Conservation (phyloP, 2,329 filamentous ascomycete species). For the Xylaria digitata region DNA sequence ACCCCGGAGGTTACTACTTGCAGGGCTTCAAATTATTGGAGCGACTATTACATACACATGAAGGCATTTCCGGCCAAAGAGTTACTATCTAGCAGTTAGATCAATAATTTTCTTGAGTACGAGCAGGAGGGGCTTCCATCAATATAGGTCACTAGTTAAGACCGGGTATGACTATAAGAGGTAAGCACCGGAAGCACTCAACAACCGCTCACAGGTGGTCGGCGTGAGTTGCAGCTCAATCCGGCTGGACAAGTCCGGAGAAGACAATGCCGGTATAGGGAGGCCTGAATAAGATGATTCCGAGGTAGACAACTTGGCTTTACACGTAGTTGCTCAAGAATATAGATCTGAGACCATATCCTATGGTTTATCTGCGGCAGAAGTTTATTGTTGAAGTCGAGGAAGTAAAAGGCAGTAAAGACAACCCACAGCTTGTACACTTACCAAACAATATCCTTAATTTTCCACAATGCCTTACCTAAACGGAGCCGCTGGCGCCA, state of each 20-base stretch:
- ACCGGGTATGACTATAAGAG: slow-evolving; percentile 5
- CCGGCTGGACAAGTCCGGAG: not conserved
- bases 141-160: not conserved
- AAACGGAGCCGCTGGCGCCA: not conserved
- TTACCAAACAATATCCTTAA: not conserved
- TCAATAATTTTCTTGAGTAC: not conserved
- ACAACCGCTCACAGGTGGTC: not conserved
- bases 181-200: slow-evolving; percentile 11
- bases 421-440: slow-evolving; percentile 1
- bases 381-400: not conserved
- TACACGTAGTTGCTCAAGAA: not conserved
- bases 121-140: not conserved
- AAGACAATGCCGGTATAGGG: not conserved
- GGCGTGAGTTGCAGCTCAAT: not conserved
- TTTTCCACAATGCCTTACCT: slow-evolving; percentile 9
- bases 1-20: slow-evolving; percentile 16
- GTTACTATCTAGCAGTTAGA: not conserved
- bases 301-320: not conserved
- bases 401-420: slow-evolving; percentile 4
- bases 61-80: slow-evolving; percentile 6
- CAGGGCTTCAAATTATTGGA: not conserved
- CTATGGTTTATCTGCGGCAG: not conserved
- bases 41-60: not conserved
- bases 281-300: not conserved
- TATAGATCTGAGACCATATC: not conserved